phyloP scores from a whole-genome alignment of 306 rosid species.

The Gastrolobium bilobum region DNA sequence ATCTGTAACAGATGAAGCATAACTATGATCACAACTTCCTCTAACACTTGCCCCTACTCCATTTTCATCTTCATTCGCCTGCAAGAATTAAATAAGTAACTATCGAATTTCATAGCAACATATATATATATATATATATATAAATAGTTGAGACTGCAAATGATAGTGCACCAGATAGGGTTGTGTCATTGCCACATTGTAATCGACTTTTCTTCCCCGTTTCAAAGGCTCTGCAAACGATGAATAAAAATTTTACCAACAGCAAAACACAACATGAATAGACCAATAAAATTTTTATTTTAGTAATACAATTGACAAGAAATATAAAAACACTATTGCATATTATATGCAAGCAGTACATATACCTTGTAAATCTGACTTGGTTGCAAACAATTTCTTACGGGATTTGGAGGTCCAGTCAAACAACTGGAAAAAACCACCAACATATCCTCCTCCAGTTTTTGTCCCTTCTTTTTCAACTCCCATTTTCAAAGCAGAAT shows the following conservation, averaged over 20 bases:
- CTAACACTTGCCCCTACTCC: conserved; percentile 58
- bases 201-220: conserved; percentile 63
- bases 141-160: conserved; percentile 13
- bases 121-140: conserved; percentile 17
- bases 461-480: conserved; percentile 75
- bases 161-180: conserved; percentile 60
- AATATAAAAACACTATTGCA: not conserved
- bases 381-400: conserved; percentile 80
- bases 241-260: conserved; percentile 24
- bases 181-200: conserved; percentile 60
- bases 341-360: conserved; percentile 16
- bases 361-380: conserved; percentile 73
- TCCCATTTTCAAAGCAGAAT: conserved; percentile 75
- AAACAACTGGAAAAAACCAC: conserved; percentile 88
- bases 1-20: conserved; percentile 92
- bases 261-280: conserved; percentile 35
- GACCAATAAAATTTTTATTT: conserved; percentile 12
- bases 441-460: conserved; percentile 75
- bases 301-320: conserved; percentile 16
- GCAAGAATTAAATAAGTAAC: conserved; percentile 37
- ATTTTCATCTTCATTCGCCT: conserved; percentile 76
- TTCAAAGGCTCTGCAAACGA: conserved; percentile 60
- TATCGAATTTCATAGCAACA: conserved; percentile 30
- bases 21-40: conserved; percentile 78
- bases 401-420: conserved; percentile 94